Evolutionary conservation across 257 asterid genomes (phyloP), one percentile per base, ranked within the genome.

Genomic region (Leonotis leonurus): DNA sequence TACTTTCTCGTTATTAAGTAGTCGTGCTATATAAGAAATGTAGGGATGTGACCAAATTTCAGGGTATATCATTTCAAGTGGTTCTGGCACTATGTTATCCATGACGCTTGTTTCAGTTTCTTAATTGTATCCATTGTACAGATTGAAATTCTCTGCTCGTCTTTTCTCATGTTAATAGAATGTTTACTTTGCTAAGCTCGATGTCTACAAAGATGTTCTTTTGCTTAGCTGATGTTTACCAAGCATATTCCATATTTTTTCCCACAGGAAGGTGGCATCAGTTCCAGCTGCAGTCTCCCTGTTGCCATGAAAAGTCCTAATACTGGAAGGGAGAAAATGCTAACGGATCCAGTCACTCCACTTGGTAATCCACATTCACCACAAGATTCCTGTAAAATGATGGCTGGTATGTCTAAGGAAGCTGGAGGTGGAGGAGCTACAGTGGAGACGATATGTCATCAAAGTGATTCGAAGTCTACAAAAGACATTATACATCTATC

Each of bases 201-300:
- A n/a, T n/a, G n/a, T n/a, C n/a, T n/a, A n/a, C n/a, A n/a, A n/a
- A n/a, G n/a, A n/a, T n/a, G n/a, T n/a, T n/a, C n/a, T n/a, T 29
- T 20, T 43, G 26, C n/a, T n/a, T n/a, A 27, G 10, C 46, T 56
- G 35, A 56, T 73, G 51, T 46, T 21, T 59, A 43, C 6, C 43
- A 54, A 41, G 20, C 54, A 35, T 25, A 39, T 44, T 48, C 8
- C 41, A 3, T 16, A 35, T 43, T 59, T 22, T 57, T 49, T 27
- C 71, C 40, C 57, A 63, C 71, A 88, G 96, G 89, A 76, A 64
- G 78, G 70, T 41, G 74, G 46, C 33, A 41, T 50, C 57, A 69
- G 48, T 64, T 60, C 80, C 54, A 60, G 56, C 49, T 60, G 60
- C n/a, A n/a, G n/a, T 56, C 68, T 65, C 45, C 72, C 21, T 6